phyloP scores from a whole-genome alignment of 2,329 filamentous ascomycete genomes.

The Talaromyces marneffei region DNA sequence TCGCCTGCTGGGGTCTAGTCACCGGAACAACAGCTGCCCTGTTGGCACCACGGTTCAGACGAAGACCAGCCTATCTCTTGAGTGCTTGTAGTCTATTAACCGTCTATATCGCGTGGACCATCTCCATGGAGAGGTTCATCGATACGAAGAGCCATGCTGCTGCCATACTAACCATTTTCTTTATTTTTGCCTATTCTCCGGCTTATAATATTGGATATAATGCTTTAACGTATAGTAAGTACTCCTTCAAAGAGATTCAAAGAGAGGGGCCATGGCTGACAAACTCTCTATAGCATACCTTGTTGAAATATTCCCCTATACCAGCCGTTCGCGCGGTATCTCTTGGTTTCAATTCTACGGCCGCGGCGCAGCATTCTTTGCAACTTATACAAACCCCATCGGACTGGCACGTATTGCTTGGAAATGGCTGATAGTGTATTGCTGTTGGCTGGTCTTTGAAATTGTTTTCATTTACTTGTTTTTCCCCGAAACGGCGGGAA shows the following conservation, averaged over 20 bases:
- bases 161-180: slow-evolving; percentile 46
- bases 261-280: neutral
- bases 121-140: slow-evolving; percentile 38
- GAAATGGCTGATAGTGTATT: slow-evolving; percentile 43
- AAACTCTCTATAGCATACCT: slow-evolving; percentile 36
- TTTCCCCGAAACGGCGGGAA: slow-evolving; percentile 40
- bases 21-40: slow-evolving; percentile 36
- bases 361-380: slow-evolving; percentile 46
- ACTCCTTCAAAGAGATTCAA: neutral
- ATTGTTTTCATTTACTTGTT: slow-evolving; percentile 41
- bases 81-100: slow-evolving; percentile 48
- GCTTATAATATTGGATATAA: slow-evolving; percentile 63
- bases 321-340: slow-evolving; percentile 54
- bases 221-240: slow-evolving; percentile 46
- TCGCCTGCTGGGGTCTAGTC: slow-evolving; percentile 39
- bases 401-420: slow-evolving; percentile 39
- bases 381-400: slow-evolving; percentile 45
- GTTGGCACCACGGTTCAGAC: slow-evolving; percentile 38
- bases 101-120: slow-evolving; percentile 53
- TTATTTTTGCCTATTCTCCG: slow-evolving; percentile 56
- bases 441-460: slow-evolving; percentile 39
- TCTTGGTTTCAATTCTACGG: slow-evolving; percentile 54
- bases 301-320: slow-evolving; percentile 56
- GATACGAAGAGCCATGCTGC: slow-evolving; percentile 33
- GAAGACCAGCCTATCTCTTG: slow-evolving; percentile 42